Evolutionary conservation across 23 red algal genomes (phyloP).

Genomic region (Chondrus crispus): DNA sequence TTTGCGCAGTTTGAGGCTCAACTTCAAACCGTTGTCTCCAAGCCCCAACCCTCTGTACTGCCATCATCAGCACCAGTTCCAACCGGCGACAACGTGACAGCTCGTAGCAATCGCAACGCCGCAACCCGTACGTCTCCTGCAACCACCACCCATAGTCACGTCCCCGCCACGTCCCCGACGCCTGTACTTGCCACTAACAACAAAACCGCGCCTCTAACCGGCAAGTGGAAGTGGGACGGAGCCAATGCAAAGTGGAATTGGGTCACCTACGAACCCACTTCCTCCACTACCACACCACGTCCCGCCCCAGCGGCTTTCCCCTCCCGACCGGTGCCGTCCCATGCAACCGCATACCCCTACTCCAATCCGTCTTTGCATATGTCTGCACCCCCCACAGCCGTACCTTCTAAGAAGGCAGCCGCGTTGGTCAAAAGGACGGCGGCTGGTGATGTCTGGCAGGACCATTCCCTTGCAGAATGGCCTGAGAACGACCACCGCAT

Average conservation of each 20-base stretch:
- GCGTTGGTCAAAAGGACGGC: slow-evolving; percentile 54
- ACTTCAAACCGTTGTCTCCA: neutral
- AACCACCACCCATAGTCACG: neutral
- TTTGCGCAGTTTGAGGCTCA: slow-evolving; percentile 51
- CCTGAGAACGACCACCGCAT: slow-evolving; percentile 73
- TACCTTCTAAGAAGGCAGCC: neutral
- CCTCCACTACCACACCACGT: neutral
- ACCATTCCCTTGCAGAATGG: slow-evolving; percentile 54
- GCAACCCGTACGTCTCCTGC: neutral
- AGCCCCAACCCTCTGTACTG: neutral
- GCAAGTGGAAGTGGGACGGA: slow-evolving; percentile 49
- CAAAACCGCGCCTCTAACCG: neutral
- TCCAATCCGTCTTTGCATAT: neutral
- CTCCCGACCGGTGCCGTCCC: neutral
- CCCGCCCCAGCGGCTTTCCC: neutral
- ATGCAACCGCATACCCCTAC: neutral
- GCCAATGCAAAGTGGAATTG: slow-evolving; percentile 5
- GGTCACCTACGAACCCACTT: neutral
- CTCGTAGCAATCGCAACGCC: neutral
- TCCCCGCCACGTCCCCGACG: too few relatives aligned
- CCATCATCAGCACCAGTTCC: neutral
- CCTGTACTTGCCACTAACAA: too few relatives aligned
- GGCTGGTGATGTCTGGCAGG: slow-evolving; percentile 78
- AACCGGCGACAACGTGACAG: neutral
- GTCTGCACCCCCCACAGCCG: neutral